A percentile compares a stretch with the other conserved stretches of the same genome.
Conservation (phyloP, 208 protist species). For the Leishmania major region DNA sequence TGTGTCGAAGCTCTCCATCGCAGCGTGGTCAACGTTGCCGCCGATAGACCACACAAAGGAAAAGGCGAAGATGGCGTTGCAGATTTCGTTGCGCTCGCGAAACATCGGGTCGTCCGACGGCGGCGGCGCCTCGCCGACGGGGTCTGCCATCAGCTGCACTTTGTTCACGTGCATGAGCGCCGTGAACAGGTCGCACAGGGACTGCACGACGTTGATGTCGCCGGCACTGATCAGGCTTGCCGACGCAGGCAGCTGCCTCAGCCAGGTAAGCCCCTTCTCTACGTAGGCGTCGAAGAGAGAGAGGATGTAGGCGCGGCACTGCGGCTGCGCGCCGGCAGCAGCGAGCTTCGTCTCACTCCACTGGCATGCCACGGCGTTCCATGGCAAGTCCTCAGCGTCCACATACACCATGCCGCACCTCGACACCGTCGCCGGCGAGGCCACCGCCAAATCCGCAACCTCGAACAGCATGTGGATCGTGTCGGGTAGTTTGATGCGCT, state of each 20-base stretch:
- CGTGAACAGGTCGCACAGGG: conserved; percentile 93
- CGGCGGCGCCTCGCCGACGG: conserved; percentile 38
- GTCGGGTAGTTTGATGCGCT: conserved; percentile 97
- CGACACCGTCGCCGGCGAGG: conserved; percentile 98
- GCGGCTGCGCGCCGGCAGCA: conserved; percentile 46
- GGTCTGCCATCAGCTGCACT: conserved; percentile 79
- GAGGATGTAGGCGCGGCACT: conserved; percentile 83
- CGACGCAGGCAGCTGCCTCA: conserved; percentile 59
- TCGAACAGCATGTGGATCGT: conserved; percentile 98
- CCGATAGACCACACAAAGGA: conserved; percentile 97
- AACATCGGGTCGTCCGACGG: conserved; percentile 68
- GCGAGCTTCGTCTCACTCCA: conserved; percentile 91
- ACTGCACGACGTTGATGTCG: conserved; percentile 93
- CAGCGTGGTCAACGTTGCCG: conserved; percentile 88
- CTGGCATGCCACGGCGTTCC: conserved; percentile 85
- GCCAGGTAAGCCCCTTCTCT: conserved; percentile 86
- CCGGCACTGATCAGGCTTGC: conserved; percentile 87
- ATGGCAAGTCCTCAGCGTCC: conserved; percentile 92
- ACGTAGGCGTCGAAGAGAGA: conserved; percentile 92
- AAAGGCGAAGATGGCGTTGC: conserved; percentile 94
- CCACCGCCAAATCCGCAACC: conserved; percentile 96
- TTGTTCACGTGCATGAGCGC: conserved; percentile 77
- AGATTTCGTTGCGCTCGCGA: conserved; percentile 88
- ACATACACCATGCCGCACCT: conserved; percentile 99
- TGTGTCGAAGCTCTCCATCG: conserved; percentile 94